A percentile compares a stretch with the other conserved stretches of the same genome.
Conservation (phyloP, 331 rosid species). For the Malus hybrid region DNA sequence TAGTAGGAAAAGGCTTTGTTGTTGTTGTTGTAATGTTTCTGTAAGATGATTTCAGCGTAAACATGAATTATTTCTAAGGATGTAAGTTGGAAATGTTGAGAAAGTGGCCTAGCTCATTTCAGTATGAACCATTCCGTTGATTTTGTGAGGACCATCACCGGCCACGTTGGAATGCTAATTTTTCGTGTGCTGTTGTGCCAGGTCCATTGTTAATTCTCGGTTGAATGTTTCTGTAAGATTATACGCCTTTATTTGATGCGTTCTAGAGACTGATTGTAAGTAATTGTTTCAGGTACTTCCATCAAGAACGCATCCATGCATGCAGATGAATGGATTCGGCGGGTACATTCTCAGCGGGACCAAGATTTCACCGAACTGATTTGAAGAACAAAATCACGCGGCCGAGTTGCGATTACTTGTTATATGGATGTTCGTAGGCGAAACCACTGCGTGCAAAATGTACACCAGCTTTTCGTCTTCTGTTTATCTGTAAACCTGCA, state of each 20-base stretch:
- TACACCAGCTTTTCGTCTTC: neutral
- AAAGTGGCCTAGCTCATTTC: neutral
- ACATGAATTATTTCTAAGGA: too few relatives aligned
- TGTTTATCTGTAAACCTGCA: conserved; percentile 7
- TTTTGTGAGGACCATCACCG: neutral
- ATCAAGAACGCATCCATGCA: conserved; percentile 85
- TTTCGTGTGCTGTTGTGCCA: neutral
- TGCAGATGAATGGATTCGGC: conserved; percentile 92
- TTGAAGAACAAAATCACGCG: neutral
- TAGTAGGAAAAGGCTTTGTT: too few relatives aligned
- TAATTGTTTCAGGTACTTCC: conserved; percentile 72
- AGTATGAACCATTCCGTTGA: neutral
- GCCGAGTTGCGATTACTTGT: neutral
- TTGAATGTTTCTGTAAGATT: neutral
- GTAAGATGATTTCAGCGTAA: too few relatives aligned
- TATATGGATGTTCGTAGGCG: neutral
- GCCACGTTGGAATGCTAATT: neutral
- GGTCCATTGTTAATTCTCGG: neutral
- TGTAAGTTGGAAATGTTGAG: neutral
- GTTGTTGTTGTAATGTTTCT: too few relatives aligned
- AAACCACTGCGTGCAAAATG: neutral
- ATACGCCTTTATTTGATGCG: neutral
- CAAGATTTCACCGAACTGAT: conserved; percentile 45
- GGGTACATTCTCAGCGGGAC: conserved; percentile 91
- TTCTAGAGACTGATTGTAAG: neutral